Evolutionary conservation across 1,139 yeast species (phyloP).

Genomic region (Magnusiomyces tetraspermus): DNA sequence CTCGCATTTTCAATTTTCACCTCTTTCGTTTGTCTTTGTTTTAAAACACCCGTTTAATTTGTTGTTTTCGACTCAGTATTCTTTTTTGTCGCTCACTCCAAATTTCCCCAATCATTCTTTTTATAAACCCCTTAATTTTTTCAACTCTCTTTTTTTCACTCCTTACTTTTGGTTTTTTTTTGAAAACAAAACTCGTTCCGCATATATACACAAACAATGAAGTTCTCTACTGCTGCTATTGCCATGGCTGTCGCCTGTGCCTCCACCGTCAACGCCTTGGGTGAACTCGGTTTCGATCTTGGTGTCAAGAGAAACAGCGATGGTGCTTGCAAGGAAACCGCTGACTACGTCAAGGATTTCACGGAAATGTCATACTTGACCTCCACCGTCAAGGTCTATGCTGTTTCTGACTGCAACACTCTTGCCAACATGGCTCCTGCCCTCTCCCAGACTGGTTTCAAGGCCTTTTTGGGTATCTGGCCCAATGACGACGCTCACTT

Average conservation of each 20-base stretch:
- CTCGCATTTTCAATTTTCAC: too few relatives aligned
- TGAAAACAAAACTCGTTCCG: too few relatives aligned
- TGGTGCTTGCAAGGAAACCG: constrained; percentile 41
- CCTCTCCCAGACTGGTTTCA: constrained; percentile 65
- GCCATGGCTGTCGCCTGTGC: constrained; percentile 3
- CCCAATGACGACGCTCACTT: constrained; percentile 75
- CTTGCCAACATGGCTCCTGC: constrained; percentile 78
- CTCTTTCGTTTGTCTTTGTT: too few relatives aligned
- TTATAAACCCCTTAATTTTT: too few relatives aligned
- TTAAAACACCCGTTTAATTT: too few relatives aligned
- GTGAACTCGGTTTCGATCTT: constrained; percentile 55
- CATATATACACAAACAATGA: constrained; percentile 5
- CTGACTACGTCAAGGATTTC: constrained; percentile 60
- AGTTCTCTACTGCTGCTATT: constrained; percentile 8
- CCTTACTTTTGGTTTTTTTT: too few relatives aligned
- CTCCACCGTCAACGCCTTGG: constrained; percentile 8
- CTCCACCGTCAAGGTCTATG: constrained; percentile 64
- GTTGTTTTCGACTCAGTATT: too few relatives aligned
- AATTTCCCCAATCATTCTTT: too few relatives aligned
- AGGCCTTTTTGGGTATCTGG: constrained; percentile 77
- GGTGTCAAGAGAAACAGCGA: constrained; percentile 60
- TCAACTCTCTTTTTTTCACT: too few relatives aligned
- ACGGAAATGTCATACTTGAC: constrained; percentile 47
- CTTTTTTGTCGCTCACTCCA: too few relatives aligned
- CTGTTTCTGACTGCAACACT: constrained; percentile 83